These are phyloP conservation scores for Talaromyces sp. DNA, from an alignment of 2,329 filamentous ascomycete genomes.

Conservation along the genomic window DNA sequence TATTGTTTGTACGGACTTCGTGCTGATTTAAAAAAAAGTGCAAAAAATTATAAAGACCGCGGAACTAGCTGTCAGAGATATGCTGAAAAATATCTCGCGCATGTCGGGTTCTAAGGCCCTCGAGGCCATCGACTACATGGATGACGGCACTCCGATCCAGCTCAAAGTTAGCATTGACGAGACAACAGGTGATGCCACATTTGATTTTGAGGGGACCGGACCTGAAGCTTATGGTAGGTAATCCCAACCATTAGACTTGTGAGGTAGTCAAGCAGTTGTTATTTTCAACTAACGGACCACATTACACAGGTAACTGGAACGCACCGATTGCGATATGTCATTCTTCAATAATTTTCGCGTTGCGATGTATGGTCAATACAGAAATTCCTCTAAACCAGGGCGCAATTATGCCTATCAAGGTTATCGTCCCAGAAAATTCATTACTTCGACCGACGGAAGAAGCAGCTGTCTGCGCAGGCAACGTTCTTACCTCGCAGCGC, in stretches of 20 bases:
- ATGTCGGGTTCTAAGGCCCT: neutral
- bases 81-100: neutral
- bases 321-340: conserved; percentile 2
- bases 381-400: conserved; percentile 6
- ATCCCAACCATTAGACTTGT: no score
- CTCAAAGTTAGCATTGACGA: conserved; percentile 1
- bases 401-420: neutral
- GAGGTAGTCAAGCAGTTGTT: no score
- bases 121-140: conserved; percentile 5
- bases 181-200: neutral
- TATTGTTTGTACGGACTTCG: neutral
- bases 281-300: neutral
- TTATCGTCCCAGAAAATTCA: conserved; percentile 2
- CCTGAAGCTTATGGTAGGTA: conserved; percentile 4
- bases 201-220: conserved; percentile 5
- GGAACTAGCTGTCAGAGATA: neutral
- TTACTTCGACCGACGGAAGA: neutral
- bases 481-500: conserved; percentile 22
- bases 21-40: neutral
- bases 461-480: conserved; percentile 22
- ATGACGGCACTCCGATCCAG: conserved; percentile 4
- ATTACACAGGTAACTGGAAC: conserved; percentile 5
- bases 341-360: conserved; percentile 1
- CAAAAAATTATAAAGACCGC: neutral
- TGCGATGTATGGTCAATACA: conserved; percentile 3